Conservation (phyloP, 2,329 filamentous ascomycete genomes). For the Colletotrichum horii region DNA sequence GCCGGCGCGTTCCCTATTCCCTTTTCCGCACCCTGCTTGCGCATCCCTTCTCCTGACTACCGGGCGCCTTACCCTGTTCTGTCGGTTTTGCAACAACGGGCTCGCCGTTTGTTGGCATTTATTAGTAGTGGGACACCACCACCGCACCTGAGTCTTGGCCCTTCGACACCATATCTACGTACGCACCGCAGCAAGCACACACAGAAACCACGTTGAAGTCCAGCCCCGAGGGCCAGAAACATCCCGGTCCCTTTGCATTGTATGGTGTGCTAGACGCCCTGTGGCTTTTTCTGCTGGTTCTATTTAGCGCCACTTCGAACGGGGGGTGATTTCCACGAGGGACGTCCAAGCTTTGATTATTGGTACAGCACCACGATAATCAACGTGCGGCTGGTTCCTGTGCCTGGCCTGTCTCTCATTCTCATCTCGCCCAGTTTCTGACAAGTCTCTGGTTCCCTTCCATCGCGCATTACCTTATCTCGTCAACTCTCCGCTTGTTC, state of each 20-base stretch:
- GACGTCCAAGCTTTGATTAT: constrained; percentile 11
- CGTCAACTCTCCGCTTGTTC: not conserved
- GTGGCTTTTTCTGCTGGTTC: constrained; percentile 5
- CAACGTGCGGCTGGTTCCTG: not conserved
- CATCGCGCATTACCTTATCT: constrained; percentile 4
- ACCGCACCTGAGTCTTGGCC: not conserved
- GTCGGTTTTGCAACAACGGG: not conserved
- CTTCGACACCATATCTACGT: not conserved
- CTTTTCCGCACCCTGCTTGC: not conserved
- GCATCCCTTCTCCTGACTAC: constrained; percentile 10
- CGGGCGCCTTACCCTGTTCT: not conserved
- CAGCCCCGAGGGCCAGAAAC: not conserved
- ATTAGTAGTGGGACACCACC: constrained; percentile 12
- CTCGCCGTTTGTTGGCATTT: not conserved
- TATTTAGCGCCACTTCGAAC: constrained; percentile 4
- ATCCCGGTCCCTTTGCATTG: not conserved
- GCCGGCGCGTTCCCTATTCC: not conserved
- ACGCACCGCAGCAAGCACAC: not conserved
- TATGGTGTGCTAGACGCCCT: constrained; percentile 2
- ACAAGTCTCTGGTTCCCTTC: not conserved
- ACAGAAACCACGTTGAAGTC: not conserved
- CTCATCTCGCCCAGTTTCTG: not conserved
- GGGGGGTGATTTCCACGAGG: constrained; percentile 5
- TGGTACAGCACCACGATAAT: not conserved
- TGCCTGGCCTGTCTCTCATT: not conserved